Percentiles rank a stretch among this genome's conserved stretches.
These are phyloP conservation scores for Erythrobasidium yunnanense DNA, from an alignment of 768 basidiomycete species.

Conservation along the genomic window DNA sequence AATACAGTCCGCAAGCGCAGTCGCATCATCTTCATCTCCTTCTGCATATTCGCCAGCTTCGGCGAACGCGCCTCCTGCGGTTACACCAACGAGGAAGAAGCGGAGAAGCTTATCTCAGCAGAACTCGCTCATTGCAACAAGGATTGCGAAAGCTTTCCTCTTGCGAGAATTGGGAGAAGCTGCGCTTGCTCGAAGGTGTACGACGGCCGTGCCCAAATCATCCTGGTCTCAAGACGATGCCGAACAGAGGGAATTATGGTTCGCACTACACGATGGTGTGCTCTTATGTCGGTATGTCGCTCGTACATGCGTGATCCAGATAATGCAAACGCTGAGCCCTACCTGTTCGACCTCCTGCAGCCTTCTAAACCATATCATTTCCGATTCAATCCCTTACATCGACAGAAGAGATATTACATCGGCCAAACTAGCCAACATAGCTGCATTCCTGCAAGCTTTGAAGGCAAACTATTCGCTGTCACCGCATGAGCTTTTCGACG, in stretches of 20 bases:
- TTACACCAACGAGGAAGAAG: neutral
- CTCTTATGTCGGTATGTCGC: constrained; percentile 23
- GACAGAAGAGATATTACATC: constrained; percentile 1
- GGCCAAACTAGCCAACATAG: constrained; percentile 10
- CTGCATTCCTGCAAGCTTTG: constrained; percentile 1
- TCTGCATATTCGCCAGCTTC: neutral
- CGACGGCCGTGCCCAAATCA: neutral
- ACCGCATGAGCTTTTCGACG: constrained; percentile 24
- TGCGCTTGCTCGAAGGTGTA: neutral
- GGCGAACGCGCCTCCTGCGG: neutral
- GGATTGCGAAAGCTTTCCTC: neutral
- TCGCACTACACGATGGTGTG: constrained; percentile 24
- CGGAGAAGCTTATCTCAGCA: neutral
- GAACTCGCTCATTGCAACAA: constrained; percentile 9
- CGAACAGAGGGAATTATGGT: constrained; percentile 21
- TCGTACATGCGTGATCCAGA: neutral
- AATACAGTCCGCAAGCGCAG: constrained; percentile 2
- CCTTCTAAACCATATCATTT: constrained; percentile 17
- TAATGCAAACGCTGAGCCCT: neutral
- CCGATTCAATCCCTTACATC: constrained; percentile 10
- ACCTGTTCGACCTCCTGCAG: neutral
- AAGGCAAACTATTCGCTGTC: neutral
- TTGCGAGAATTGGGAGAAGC: constrained; percentile 23
- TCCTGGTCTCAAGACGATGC: constrained; percentile 9
- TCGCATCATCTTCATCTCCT: neutral